These are phyloP conservation scores for Aspergillus pseudoglaucus DNA, from an alignment of 2,329 filamentous ascomycete species.

Conservation along the genomic window DNA sequence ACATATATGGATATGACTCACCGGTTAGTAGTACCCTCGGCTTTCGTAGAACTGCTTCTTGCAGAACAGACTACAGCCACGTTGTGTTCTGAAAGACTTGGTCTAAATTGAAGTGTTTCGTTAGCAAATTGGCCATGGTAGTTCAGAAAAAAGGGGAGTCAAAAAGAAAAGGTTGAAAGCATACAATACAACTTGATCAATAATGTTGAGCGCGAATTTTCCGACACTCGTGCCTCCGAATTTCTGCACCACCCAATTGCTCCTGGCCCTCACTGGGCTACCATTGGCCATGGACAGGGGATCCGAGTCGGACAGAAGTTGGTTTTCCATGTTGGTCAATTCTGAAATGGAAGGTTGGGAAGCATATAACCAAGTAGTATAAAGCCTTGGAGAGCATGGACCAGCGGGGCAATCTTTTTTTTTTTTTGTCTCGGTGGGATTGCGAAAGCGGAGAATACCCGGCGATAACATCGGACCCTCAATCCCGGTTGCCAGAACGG, in stretches of 20 bases:
- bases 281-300: conserved; percentile 10
- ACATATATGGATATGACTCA: conserved; percentile 47
- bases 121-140: background rate
- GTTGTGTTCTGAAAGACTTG: conserved; percentile 60
- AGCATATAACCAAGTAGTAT: background rate
- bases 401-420: conserved; percentile 8
- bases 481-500: no score
- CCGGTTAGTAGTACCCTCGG: conserved; percentile 91
- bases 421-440: conserved; percentile 16
- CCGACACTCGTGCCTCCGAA: conserved; percentile 94
- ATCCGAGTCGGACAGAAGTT: conserved; percentile 7
- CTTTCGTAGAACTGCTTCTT: conserved; percentile 87
- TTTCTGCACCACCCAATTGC: conserved; percentile 81
- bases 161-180: conserved; percentile 11
- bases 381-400: conserved; percentile 6
- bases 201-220: conserved; percentile 77
- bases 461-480: background rate
- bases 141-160: background rate
- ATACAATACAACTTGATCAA: conserved; percentile 63
- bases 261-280: conserved; percentile 13
- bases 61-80: conserved; percentile 95
- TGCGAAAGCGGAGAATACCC: conserved; percentile 14
- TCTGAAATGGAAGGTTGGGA: conserved; percentile 1
- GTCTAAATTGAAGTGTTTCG: conserved; percentile 34
- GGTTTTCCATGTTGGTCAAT: conserved; percentile 12